Evolutionary conservation across 257 asterid genomes (phyloP).

Genomic region (Avicennia marina): DNA sequence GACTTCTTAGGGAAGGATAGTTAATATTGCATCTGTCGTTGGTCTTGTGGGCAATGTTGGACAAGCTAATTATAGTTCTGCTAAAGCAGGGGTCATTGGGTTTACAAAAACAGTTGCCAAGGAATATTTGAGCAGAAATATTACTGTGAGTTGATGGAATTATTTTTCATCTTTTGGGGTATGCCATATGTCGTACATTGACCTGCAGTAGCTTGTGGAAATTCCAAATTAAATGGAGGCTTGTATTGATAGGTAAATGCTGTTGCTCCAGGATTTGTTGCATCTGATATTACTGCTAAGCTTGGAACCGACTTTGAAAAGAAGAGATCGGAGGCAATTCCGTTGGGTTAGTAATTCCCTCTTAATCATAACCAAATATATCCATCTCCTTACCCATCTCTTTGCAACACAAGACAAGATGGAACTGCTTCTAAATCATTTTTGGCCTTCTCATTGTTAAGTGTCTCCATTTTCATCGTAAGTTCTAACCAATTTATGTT

Average conservation of each 20-base stretch:
- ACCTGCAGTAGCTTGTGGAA: slow-evolving; percentile 5
- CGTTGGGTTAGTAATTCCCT: slow-evolving; percentile 58
- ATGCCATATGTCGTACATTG: neutral
- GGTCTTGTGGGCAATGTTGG: slow-evolving; percentile 95
- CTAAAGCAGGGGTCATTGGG: slow-evolving; percentile 99
- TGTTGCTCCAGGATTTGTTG: slow-evolving; percentile 95
- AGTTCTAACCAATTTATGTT: neutral
- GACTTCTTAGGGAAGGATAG: slow-evolving; percentile 74
- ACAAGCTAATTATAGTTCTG: slow-evolving; percentile 97
- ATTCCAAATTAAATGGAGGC: slow-evolving; percentile 1
- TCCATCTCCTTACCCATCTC: neutral
- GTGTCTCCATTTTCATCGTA: slow-evolving; percentile 1
- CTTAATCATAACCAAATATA: neutral
- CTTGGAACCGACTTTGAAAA: slow-evolving; percentile 75
- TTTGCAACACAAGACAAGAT: neutral
- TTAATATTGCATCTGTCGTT: slow-evolving; percentile 88
- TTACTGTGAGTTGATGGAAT: slow-evolving; percentile 44
- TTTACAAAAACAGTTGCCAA: slow-evolving; percentile 89
- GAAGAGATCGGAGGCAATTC: slow-evolving; percentile 71
- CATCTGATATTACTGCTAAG: slow-evolving; percentile 88
- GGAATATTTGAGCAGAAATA: slow-evolving; percentile 89
- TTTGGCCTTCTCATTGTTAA: too few species aligned
- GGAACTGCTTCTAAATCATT: neutral
- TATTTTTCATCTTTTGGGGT: neutral
- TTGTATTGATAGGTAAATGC: slow-evolving; percentile 68